Evolutionary conservation across 2,329 filamentous ascomycete genomes (phyloP).

Genomic region (Cladosporium sp.): DNA sequence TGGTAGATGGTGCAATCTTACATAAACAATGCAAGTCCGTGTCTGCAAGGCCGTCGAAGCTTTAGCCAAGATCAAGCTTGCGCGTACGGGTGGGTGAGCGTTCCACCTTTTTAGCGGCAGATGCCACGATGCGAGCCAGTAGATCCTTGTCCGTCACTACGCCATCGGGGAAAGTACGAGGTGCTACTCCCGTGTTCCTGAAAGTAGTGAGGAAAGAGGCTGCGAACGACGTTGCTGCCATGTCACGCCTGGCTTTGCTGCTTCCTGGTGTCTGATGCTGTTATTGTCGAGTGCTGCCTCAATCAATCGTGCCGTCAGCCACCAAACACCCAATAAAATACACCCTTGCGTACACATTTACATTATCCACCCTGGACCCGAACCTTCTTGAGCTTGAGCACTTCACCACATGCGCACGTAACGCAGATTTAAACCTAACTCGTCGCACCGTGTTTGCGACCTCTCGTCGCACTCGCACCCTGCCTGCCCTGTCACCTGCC

Average conservation of each 20-base stretch:
- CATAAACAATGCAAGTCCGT: not conserved
- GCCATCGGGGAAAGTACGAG: constrained; percentile 1
- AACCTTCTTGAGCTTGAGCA: not conserved
- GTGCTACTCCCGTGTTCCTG: not conserved
- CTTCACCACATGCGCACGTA: not conserved
- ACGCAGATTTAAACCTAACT: constrained; percentile 3
- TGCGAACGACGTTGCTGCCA: too few relatives aligned
- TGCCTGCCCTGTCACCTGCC: too few relatives aligned
- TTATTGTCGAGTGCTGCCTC: too few relatives aligned
- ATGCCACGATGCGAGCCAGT: not conserved
- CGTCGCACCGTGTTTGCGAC: not conserved
- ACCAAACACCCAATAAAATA: not conserved
- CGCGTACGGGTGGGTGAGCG: not conserved
- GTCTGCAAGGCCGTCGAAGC: not conserved
- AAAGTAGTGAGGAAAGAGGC: not conserved
- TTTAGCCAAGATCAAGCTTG: constrained; percentile 7
- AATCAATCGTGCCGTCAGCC: not conserved
- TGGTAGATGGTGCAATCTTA: not conserved
- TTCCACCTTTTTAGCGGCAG: not conserved
- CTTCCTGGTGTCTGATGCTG: not conserved
- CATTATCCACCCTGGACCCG: not conserved
- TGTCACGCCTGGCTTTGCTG: not conserved
- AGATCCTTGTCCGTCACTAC: constrained; percentile 7
- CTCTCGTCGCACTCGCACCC: not conserved
- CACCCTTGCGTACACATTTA: not conserved